These are phyloP conservation scores for Biscogniauxia sp. DNA, from an alignment of 2,329 filamentous ascomycete species.

Conservation along the genomic window DNA sequence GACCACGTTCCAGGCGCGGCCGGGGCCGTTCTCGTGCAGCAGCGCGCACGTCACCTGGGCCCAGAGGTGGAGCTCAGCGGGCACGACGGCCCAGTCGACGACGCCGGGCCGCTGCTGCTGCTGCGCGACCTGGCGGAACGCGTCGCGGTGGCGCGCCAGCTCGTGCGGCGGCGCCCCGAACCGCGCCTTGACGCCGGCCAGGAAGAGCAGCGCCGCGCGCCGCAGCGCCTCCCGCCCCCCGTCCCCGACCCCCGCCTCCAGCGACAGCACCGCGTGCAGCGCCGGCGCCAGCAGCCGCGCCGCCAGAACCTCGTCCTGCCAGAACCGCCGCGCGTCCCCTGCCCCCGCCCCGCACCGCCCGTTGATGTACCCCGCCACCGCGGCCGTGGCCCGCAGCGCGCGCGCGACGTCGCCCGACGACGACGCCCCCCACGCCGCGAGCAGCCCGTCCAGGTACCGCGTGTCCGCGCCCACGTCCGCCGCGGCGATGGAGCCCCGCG, in stretches of 20 bases:
- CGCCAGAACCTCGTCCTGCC: conserved; percentile 24
- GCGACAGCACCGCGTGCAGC: conserved; percentile 23
- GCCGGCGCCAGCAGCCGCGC: conserved; percentile 26
- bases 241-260: conserved; percentile 26
- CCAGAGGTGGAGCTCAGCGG: conserved; percentile 32
- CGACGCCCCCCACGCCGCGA: conserved; percentile 23
- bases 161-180: conserved; percentile 24
- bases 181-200: conserved; percentile 23
- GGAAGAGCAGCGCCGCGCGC: conserved; percentile 25
- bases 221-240: conserved; percentile 28
- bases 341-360: conserved; percentile 11
- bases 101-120: conserved; percentile 21
- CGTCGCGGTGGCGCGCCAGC: conserved; percentile 23
- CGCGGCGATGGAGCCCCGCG: conserved; percentile 16
- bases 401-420: conserved; percentile 23
- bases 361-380: conserved; percentile 28
- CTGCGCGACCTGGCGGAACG: conserved; percentile 28
- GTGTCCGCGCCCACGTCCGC: conserved; percentile 20
- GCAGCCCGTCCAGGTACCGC: conserved; percentile 19
- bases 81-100: conserved; percentile 26
- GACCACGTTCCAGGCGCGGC: conserved; percentile 24
- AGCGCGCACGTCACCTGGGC: conserved; percentile 26
- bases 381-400: conserved; percentile 24
- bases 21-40: conserved; percentile 21
- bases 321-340: conserved; percentile 18